These are phyloP conservation scores for Phytophthora pistaciae DNA, from an alignment of 352 stramenopile species.

Conservation along the genomic window DNA sequence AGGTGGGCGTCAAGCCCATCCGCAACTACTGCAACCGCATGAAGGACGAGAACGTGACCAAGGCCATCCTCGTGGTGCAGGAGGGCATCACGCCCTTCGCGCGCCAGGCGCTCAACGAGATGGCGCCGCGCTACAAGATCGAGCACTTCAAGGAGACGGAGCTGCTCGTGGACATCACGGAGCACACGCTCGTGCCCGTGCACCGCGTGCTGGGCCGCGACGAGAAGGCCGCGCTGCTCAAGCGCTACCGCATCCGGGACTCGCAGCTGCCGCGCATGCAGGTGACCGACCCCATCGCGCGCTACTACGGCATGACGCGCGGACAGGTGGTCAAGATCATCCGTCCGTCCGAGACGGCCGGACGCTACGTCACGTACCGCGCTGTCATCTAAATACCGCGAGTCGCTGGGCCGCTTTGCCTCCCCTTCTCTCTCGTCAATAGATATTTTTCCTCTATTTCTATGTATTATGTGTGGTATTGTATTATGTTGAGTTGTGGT, in stretches of 20 bases:
- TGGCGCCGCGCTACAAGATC: conserved; percentile 92
- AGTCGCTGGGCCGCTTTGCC: not conserved
- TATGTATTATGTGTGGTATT: not conserved
- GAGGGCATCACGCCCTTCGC: conserved; percentile 98
- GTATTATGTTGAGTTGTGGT: not conserved
- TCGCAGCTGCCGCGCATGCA: conserved; percentile 99
- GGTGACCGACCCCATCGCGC: conserved; percentile 98
- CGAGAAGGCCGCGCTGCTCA: conserved; percentile 98
- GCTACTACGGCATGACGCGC: conserved; percentile 97
- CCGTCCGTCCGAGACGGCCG: conserved; percentile 98
- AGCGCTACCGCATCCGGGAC: conserved; percentile 99
- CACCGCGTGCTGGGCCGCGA: conserved; percentile 97
- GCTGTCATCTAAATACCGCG: conserved; percentile 95
- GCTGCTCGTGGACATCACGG: conserved; percentile 99
- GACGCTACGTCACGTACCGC: conserved; percentile 99
- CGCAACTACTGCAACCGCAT: conserved; percentile 96
- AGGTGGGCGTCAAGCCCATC: conserved; percentile 98
- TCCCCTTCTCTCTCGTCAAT: conserved; percentile 1
- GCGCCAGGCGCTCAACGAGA: conserved; percentile 97
- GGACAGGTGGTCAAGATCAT: conserved; percentile 99
- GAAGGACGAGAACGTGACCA: conserved; percentile 97
- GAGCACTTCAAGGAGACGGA: conserved; percentile 99
- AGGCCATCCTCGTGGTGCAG: conserved; percentile 98
- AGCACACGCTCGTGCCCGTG: conserved; percentile 99
- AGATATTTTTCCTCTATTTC: conserved; percentile 12